Evolutionary conservation across 202 grass and related monocot species (phyloP).

Genomic region (Hordeum pubiflorum): DNA sequence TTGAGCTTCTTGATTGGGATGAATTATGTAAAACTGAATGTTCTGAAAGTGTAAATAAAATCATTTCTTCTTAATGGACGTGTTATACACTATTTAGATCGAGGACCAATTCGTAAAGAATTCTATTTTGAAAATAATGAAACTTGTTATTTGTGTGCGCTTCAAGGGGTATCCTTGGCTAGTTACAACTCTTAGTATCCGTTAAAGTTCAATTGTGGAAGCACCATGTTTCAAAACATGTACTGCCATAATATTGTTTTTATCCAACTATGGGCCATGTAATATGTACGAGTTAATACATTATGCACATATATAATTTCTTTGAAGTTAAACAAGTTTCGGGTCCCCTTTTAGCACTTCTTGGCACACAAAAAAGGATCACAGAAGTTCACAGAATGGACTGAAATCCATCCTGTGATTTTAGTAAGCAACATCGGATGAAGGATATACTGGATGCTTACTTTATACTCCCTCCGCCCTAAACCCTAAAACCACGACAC

Average conservation of each 20-base stretch:
- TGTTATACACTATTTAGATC: neutral
- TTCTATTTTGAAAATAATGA: neutral
- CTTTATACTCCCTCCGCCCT: neutral
- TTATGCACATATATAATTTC: neutral
- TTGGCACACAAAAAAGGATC: neutral
- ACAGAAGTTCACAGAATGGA: neutral
- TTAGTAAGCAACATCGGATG: neutral
- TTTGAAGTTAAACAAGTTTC: neutral
- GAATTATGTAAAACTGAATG: neutral
- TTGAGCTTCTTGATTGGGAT: constrained; percentile 10
- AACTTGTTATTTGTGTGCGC: neutral
- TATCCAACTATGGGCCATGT: neutral
- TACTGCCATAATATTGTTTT: no score
- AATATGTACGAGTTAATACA: neutral
- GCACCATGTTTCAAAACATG: neutral
- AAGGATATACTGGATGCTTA: neutral
- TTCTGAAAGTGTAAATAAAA: neutral
- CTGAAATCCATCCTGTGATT: neutral
- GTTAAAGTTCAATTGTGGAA: neutral
- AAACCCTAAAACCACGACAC: no score
- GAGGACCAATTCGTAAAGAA: neutral
- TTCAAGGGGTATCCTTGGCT: neutral
- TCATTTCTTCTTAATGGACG: neutral
- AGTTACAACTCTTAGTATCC: neutral
- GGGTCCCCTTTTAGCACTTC: neutral